A percentile compares a stretch with the other conserved stretches of the same genome.
Evolutionary conservation across 495 filamentous ascomycete species (phyloP).

Genomic region (Podospora sp.): DNA sequence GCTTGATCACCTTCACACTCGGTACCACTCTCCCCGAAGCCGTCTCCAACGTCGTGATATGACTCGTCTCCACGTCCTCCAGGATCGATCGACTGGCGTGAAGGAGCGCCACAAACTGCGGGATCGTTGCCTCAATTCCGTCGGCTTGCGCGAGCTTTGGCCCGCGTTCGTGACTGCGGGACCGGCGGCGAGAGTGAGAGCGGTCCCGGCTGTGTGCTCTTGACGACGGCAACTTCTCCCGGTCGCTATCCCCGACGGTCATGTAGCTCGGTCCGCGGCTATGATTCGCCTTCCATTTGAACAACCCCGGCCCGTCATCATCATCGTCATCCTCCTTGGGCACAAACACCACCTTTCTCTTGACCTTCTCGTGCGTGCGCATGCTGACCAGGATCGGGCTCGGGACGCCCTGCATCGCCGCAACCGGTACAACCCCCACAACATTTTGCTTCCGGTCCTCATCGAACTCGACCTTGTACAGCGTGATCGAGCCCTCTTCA

Average conservation of each 20-base stretch:
- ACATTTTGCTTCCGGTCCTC: neutral
- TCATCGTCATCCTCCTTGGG: slow-evolving; percentile 27
- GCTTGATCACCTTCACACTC: slow-evolving; percentile 18
- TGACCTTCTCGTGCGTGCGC: slow-evolving; percentile 28
- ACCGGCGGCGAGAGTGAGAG: neutral
- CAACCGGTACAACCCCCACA: slow-evolving; percentile 27
- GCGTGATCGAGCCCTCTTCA: slow-evolving; percentile 24
- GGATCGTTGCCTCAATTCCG: slow-evolving; percentile 31
- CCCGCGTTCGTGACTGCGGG: neutral
- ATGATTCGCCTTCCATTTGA: slow-evolving; percentile 31
- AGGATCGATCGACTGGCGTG: slow-evolving; percentile 27
- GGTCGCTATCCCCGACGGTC: slow-evolving; percentile 9
- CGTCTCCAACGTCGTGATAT: neutral
- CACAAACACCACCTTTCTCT: slow-evolving; percentile 30
- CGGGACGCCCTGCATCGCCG: slow-evolving; percentile 32
- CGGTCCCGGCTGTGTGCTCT: neutral
- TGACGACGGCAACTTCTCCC: neutral
- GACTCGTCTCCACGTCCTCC: slow-evolving; percentile 24
- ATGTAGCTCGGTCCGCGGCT: slow-evolving; percentile 27
- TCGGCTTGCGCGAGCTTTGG: slow-evolving; percentile 21
- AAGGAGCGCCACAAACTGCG: slow-evolving; percentile 34
- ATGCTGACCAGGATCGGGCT: slow-evolving; percentile 28
- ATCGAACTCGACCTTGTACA: slow-evolving; percentile 26
- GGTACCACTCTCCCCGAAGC: slow-evolving; percentile 13
- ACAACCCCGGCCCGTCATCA: slow-evolving; percentile 23